These are phyloP conservation scores for Leucaena leucocephala DNA, from an alignment of 306 rosid species.

Conservation along the genomic window DNA sequence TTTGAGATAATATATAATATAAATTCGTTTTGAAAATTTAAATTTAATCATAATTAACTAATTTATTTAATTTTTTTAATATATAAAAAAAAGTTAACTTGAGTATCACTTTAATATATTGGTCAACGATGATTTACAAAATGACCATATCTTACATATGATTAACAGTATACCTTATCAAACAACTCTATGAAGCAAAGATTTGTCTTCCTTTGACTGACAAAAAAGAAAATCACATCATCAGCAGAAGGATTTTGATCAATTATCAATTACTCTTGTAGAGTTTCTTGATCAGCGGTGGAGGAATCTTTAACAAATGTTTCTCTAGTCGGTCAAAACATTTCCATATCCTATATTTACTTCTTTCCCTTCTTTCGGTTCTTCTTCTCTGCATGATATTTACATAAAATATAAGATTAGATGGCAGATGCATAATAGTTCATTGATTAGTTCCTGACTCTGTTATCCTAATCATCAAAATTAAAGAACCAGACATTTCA, in stretches of 20 bases:
- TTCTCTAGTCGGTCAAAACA: neutral
- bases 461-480: constrained; percentile 20
- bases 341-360: constrained; percentile 10
- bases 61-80: too few relatives aligned
- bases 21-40: too few relatives aligned
- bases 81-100: too few relatives aligned
- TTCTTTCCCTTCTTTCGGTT: constrained; percentile 55
- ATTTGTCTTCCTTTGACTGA: constrained; percentile 10
- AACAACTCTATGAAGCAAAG: neutral
- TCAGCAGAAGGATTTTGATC: constrained; percentile 7
- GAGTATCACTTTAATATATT: neutral
- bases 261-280: constrained; percentile 10
- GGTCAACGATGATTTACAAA: neutral
- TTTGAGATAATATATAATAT: too few relatives aligned
- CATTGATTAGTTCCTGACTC: constrained; percentile 10
- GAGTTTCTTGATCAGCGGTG: constrained; percentile 6
- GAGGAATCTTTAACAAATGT: neutral
- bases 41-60: too few relatives aligned
- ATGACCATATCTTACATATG: neutral
- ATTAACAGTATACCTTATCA: neutral
- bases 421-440: neutral
- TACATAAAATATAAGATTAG: constrained; percentile 3
- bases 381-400: constrained; percentile 56
- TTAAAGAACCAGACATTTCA: constrained; percentile 14
- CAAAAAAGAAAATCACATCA: constrained; percentile 3